Conservation (phyloP, 176 grass and related monocot species). For the Lolium perenne region DNA sequence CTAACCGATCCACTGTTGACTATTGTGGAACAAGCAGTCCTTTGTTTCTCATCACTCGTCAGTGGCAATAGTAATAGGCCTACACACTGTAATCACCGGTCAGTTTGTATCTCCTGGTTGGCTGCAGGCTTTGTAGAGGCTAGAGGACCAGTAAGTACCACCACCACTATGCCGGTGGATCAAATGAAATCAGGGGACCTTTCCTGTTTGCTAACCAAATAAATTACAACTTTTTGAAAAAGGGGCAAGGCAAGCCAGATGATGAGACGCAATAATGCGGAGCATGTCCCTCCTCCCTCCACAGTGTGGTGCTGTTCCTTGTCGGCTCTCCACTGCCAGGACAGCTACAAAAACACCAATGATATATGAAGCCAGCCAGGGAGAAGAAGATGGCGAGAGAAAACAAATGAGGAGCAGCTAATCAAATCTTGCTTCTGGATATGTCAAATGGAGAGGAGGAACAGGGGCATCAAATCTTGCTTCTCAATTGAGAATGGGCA, state of each 20-base stretch:
- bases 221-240: constrained; percentile 21
- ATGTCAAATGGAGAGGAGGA: not conserved
- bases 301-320: constrained; percentile 36
- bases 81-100: not conserved
- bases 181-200: constrained; percentile 4
- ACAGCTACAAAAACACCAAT: constrained; percentile 2
- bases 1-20: constrained; percentile 36
- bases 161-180: not conserved
- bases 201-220: not conserved
- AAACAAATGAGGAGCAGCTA: not conserved
- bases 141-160: not conserved
- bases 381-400: not conserved
- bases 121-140: not conserved
- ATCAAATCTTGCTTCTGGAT: constrained; percentile 32
- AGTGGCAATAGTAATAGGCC: not conserved
- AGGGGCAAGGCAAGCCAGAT: constrained; percentile 3
- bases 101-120: not conserved
- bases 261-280: constrained; percentile 38
- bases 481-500: not conserved
- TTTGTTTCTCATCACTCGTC: not conserved
- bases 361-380: not conserved
- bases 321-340: constrained; percentile 30
- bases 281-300: not conserved
- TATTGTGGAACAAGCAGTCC: not conserved
- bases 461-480: not conserved